Percentiles rank a stretch among this genome's conserved stretches.
Evolutionary conservation across 768 basidiomycete species (phyloP).

Genomic region (Mrakia blollopis): DNA sequence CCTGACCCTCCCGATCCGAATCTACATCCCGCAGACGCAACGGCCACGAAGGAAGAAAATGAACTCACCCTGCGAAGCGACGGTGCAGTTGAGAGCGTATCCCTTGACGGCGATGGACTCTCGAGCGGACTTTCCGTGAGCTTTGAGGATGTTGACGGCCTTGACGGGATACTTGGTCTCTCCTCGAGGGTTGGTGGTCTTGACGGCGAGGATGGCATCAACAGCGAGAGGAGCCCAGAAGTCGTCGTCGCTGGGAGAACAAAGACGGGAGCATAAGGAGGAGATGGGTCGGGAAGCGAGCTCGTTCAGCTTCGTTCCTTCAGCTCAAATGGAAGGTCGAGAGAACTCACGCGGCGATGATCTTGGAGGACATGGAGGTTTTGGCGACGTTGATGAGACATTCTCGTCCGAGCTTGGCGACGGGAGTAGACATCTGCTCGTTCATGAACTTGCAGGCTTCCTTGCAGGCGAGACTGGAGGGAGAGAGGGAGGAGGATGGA

Average conservation of each 20-base stretch:
- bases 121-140: slow-evolving; percentile 89
- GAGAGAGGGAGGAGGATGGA: background rate
- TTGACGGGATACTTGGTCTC: slow-evolving; percentile 99
- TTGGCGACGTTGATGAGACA: slow-evolving; percentile 93
- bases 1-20: no score
- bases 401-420: slow-evolving; percentile 84
- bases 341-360: slow-evolving; percentile 80
- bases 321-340: background rate
- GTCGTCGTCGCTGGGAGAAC: slow-evolving; percentile 78
- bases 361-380: slow-evolving; percentile 98
- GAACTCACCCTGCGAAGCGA: slow-evolving; percentile 92
- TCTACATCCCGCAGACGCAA: no score
- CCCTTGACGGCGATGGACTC: slow-evolving; percentile 93
- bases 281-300: background rate
- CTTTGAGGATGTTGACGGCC: slow-evolving; percentile 96
- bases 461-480: slow-evolving; percentile 70
- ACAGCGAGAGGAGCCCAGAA: slow-evolving; percentile 98
- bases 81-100: slow-evolving; percentile 96
- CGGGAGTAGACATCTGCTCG: slow-evolving; percentile 91
- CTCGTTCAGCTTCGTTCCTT: background rate
- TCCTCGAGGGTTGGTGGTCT: slow-evolving; percentile 84
- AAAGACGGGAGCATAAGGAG: background rate
- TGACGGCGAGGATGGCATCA: slow-evolving; percentile 96
- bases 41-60: no score
- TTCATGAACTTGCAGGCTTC: slow-evolving; percentile 98